Base-by-base conservation (phyloP, 192 early-diverging fungal genomes). In the Linnemannia zychae region DNA sequence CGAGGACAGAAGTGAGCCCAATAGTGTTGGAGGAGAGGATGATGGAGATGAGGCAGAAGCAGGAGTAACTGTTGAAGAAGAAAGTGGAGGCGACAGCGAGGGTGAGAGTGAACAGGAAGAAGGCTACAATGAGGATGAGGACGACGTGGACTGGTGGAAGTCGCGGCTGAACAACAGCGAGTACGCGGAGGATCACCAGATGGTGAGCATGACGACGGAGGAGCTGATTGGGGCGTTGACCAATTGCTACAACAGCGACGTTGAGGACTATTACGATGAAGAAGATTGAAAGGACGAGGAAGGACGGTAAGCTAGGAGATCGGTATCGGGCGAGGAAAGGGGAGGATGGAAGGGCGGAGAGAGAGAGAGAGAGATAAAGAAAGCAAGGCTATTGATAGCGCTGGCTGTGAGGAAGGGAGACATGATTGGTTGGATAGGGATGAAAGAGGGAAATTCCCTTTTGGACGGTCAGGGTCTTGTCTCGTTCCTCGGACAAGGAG, bases 121-220 rank as follows among this genome's bases (percentile, higher is more conserved):
- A 28, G 65, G 13, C 18, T 66, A 76, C 22, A 49, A 0, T 33
- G 65, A 37, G 0, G 71, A 84, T 17, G 76, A 84, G 20, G 83
- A 79, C 2, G 79, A 81, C 22, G 71, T 71, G 20, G 37, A 79
- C 34, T 85, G 78, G 77, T 85, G 83, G 83, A 79, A 74, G 50
- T 79, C 83, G 63, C 77, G 83, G 53, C 65, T 85, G 66, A 36
- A 85, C 37, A 76, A 79, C 46, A 85, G 83, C 37, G 72, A 78
- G 7, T 79, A 85, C 22, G 77, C 74, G 0, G 77, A 85, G 74
- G 83, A 85, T 13, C 83, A 85, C 33, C 22, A 85, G 28, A 53
- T 85, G 71, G 83, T 85, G 2, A 79, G 77, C 48, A 79, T 85
- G 77, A 85, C 83, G 40, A 85, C 83, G 12, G 83, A 85, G 24